Base-by-base conservation (phyloP, 768 basidiomycete genomes). In the Naematelia encephala region DNA sequence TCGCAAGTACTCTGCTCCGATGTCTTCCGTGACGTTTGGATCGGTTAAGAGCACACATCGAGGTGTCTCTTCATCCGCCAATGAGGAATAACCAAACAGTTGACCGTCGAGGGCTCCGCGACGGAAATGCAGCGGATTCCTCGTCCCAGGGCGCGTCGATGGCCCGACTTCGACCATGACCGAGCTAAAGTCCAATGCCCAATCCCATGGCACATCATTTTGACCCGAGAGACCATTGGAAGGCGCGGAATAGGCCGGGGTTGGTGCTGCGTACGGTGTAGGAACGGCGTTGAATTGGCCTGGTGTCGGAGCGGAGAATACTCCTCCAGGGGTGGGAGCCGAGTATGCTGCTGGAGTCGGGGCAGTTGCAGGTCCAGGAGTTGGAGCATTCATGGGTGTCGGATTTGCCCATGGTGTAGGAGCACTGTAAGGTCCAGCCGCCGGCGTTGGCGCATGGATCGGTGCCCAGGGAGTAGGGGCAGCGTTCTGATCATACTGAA, bases 321-420 rank as follows among this genome's bases (percentile, higher is more conserved):
- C 70, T 1, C 62, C 66, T 1, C 78, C 79, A 0, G 81, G 81
- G 0, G 81, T 81, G 0, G 80, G 78, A 1, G 79, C 80, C 5
- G 74, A 56, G 45, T 67, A 63, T 10, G 47, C 48, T 11, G 46
- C 46, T 39, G 34, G 34, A 8, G 34, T 39, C 8, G 34, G 34
- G 8, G 34, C 46, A 12, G 76, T 78, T n/a, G 60, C 65, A 30
- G 82, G 81, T 5, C 80, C 82, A 0, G 81, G 80, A n/a, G 80
- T 80, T 19, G 64, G 56, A 48, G 59, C 63, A 43, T 47, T 47
- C 46, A 56, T 64, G 1, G 73, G 73, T 4, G 73, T 75, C 5
- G 73, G 73, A 1, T 69, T 71, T 27, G 58, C 58, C n/a, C 55
- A 70, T 4, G 74, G 73, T 2, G 74, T 67, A 16, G 73, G 66